These are phyloP conservation scores for Lichtheimia corymbifera DNA, from an alignment of 371 early-diverging fungal species.

Conservation along the genomic window DNA sequence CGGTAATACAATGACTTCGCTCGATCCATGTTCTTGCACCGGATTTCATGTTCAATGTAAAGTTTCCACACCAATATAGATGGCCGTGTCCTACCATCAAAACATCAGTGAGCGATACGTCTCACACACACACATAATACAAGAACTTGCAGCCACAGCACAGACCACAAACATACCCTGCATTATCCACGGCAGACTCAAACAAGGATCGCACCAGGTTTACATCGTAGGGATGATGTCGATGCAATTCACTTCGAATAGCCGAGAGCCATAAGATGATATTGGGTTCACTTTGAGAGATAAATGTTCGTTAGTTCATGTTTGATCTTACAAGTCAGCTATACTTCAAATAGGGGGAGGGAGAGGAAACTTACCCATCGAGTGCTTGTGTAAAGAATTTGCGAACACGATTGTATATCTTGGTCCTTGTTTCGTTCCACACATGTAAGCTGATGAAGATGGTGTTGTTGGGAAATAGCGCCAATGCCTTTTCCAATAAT, in stretches of 20 bases:
- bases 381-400: conserved; percentile 43
- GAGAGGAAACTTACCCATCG: conserved; percentile 5
- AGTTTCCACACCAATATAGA: conserved; percentile 62
- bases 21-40: conserved; percentile 30
- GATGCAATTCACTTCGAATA: conserved; percentile 65
- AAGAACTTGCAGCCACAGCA: no score
- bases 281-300: conserved; percentile 46
- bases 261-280: conserved; percentile 62
- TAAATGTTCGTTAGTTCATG: not conserved
- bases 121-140: no score
- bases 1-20: conserved; percentile 60
- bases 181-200: conserved; percentile 42
- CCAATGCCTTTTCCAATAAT: conserved; percentile 46
- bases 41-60: conserved; percentile 61
- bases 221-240: conserved; percentile 53
- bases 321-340: no score
- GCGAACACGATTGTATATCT: conserved; percentile 67
- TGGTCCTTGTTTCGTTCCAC: conserved; percentile 68
- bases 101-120: not conserved
- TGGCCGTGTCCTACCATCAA: conserved; percentile 37
- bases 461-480: conserved; percentile 61
- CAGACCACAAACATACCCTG: not conserved
- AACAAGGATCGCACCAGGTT: conserved; percentile 61
- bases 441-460: conserved; percentile 60
- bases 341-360: no score